Percentiles rank a stretch among this genome's conserved stretches.
These are phyloP conservation scores for Citrus mangshanensis DNA, from an alignment of 345 rosid genomes.

Conservation along the genomic window DNA sequence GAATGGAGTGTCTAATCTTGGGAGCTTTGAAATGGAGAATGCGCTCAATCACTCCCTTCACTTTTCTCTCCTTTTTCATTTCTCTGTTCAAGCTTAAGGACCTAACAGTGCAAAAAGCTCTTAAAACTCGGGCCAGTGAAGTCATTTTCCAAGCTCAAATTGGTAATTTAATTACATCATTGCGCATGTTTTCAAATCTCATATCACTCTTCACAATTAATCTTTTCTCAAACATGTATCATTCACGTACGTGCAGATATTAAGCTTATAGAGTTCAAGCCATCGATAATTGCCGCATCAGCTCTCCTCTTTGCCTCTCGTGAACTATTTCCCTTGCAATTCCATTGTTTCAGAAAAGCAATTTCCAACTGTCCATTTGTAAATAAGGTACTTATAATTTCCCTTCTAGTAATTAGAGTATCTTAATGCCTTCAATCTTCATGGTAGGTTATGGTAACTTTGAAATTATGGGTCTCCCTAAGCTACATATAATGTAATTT, in stretches of 20 bases:
- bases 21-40: slow-evolving; percentile 86
- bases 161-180: slow-evolving; percentile 31
- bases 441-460: no score
- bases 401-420: no score
- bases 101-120: slow-evolving; percentile 40
- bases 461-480: no score
- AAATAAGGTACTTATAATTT: slow-evolving; percentile 44
- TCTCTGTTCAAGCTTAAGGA: slow-evolving; percentile 51
- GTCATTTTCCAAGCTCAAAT: slow-evolving; percentile 61
- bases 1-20: slow-evolving; percentile 70
- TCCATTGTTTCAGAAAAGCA: slow-evolving; percentile 38
- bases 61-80: slow-evolving; percentile 60
- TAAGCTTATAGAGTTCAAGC: slow-evolving; percentile 59
- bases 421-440: no score
- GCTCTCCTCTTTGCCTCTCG: slow-evolving; percentile 61
- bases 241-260: slow-evolving; percentile 35
- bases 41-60: slow-evolving; percentile 86
- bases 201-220: not conserved
- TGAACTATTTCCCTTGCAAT: slow-evolving; percentile 52
- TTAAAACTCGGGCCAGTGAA: slow-evolving; percentile 51
- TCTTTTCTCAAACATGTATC: not conserved
- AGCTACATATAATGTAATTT: no score
- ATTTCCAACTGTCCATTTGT: slow-evolving; percentile 51
- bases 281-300: slow-evolving; percentile 71
- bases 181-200: not conserved